These are phyloP conservation scores for Apium graveolens DNA, from an alignment of 129 eudicot genomes.

Conservation along the genomic window DNA sequence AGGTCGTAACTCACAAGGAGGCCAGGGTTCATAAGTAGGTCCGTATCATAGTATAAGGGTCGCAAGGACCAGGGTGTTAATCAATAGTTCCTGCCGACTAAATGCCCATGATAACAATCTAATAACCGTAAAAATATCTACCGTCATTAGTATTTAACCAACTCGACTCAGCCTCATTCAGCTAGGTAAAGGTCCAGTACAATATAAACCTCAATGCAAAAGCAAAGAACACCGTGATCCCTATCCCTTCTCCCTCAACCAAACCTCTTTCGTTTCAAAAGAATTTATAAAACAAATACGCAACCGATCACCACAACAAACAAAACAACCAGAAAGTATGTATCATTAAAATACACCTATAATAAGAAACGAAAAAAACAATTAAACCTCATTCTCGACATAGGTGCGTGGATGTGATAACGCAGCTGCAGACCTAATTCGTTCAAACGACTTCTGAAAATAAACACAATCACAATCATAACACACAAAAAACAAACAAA, in stretches of 20 bases:
- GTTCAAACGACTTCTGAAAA: slow-evolving; percentile 35
- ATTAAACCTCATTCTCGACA: slow-evolving; percentile 27
- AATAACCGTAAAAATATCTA: neutral
- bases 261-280: no score
- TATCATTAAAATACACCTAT: neutral
- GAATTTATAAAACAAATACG: neutral
- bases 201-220: neutral
- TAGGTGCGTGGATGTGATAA: slow-evolving; percentile 22
- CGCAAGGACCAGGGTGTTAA: neutral
- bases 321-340: neutral
- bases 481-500: neutral
- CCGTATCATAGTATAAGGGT: neutral
- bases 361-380: neutral
- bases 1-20: neutral
- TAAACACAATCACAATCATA: neutral
- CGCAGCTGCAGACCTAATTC: slow-evolving; percentile 26
- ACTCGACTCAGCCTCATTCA: neutral
- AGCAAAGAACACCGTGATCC: neutral
- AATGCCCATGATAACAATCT: neutral
- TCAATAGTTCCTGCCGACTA: neutral
- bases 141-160: neutral
- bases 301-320: neutral
- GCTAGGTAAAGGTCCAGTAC: neutral
- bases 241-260: neutral
- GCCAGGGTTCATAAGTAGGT: neutral